Conservation (phyloP, 768 basidiomycete species). For the Collybia sordida region DNA sequence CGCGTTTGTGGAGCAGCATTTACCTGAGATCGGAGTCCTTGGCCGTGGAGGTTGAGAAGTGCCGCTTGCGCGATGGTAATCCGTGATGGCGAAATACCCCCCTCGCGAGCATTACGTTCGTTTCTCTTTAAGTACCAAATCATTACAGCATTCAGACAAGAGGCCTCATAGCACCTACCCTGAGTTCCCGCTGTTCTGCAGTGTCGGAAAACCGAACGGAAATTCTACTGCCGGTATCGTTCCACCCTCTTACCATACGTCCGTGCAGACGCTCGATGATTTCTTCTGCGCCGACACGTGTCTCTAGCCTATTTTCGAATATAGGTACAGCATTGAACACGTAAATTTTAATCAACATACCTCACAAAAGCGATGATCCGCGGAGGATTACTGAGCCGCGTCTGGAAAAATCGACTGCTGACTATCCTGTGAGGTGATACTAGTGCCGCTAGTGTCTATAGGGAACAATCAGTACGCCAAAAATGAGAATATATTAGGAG, state of each 20-base stretch:
- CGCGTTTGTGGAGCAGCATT: neutral
- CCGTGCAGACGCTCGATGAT: slow-evolving; percentile 78
- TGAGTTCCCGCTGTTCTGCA: slow-evolving; percentile 71
- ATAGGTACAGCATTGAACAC: neutral
- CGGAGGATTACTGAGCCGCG: slow-evolving; percentile 71
- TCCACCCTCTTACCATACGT: slow-evolving; percentile 76
- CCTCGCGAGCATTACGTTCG: slow-evolving; percentile 61
- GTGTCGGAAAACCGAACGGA: slow-evolving; percentile 82
- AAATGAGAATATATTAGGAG: neutral
- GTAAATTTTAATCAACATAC: slow-evolving; percentile 34
- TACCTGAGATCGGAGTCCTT: slow-evolving; percentile 33
- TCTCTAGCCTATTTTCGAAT: slow-evolving; percentile 55
- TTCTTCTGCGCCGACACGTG: slow-evolving; percentile 70
- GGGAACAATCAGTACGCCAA: neutral
- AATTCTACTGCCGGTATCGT: slow-evolving; percentile 74
- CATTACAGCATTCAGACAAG: slow-evolving; percentile 1
- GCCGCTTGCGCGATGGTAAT: slow-evolving; percentile 80
- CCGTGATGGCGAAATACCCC: slow-evolving; percentile 59
- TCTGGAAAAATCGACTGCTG: slow-evolving; percentile 80
- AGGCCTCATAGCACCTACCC: slow-evolving; percentile 43
- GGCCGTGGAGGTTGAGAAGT: slow-evolving; percentile 71
- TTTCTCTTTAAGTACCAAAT: slow-evolving; percentile 41
- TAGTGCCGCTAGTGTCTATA: slow-evolving; percentile 60
- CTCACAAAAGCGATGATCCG: slow-evolving; percentile 82
- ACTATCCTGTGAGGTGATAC: slow-evolving; percentile 72